Evolutionary conservation across 2,329 filamentous ascomycete species (phyloP).

Genomic region (Myrmaecium sp.): DNA sequence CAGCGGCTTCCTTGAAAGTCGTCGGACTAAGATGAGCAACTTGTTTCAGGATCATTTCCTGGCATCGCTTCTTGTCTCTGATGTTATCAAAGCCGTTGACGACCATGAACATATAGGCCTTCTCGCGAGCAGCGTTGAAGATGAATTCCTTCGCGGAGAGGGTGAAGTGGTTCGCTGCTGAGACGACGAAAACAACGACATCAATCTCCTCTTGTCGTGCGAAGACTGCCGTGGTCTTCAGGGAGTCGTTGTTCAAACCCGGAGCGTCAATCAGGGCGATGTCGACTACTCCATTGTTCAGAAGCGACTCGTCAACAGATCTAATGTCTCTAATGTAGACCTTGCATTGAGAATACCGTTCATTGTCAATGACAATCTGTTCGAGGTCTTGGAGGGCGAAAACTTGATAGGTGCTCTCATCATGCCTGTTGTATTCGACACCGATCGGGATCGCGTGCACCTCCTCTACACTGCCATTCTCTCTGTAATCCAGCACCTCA

Average conservation of each 20-base stretch:
- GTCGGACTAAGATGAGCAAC: slow-evolving; percentile 73
- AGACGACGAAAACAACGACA: slow-evolving; percentile 95
- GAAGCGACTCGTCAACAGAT: slow-evolving; percentile 75
- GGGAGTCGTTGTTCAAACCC: slow-evolving; percentile 85
- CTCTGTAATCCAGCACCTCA: slow-evolving; percentile 80
- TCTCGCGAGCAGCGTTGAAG: slow-evolving; percentile 84
- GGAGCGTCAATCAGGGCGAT: slow-evolving; percentile 96
- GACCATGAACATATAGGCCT: slow-evolving; percentile 97
- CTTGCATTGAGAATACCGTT: slow-evolving; percentile 85
- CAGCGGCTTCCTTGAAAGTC: slow-evolving; percentile 80
- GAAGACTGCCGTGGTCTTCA: slow-evolving; percentile 95
- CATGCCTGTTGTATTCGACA: slow-evolving; percentile 62
- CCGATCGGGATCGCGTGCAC: slow-evolving; percentile 88
- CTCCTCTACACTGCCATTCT: slow-evolving; percentile 83
- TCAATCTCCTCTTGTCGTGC: slow-evolving; percentile 97
- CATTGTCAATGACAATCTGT: slow-evolving; percentile 76
- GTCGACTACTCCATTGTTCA: slow-evolving; percentile 96
- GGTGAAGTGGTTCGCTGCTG: slow-evolving; percentile 94
- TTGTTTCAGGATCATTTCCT: slow-evolving; percentile 87
- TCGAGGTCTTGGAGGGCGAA: slow-evolving; percentile 66
- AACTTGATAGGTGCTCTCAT: slow-evolving; percentile 88
- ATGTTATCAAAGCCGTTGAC: slow-evolving; percentile 96
- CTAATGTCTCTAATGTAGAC: slow-evolving; percentile 87
- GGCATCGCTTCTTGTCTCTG: slow-evolving; percentile 73
- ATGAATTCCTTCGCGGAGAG: slow-evolving; percentile 97